Evolutionary conservation across 1,284 basidiomycete species (phyloP).

Genomic region (Trichosporon inkin): DNA sequence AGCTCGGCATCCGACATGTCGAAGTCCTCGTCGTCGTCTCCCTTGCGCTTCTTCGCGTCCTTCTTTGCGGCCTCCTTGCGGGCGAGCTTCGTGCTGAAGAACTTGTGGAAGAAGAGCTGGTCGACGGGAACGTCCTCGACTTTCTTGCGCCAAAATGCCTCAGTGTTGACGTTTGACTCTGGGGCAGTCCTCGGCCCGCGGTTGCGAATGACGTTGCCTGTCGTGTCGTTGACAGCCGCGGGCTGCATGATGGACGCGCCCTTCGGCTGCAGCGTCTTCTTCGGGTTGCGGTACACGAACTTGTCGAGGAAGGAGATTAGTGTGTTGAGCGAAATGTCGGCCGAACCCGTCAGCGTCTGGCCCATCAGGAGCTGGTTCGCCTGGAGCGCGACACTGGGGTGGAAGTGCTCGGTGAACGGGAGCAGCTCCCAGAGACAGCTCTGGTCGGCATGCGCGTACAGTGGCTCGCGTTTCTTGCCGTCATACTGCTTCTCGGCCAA

Average conservation of each 20-base stretch:
- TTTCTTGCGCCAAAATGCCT: conserved; percentile 69
- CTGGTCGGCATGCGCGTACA: conserved; percentile 74
- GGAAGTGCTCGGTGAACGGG: conserved; percentile 79
- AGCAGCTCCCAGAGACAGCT: conserved; percentile 87
- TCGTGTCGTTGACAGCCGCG: conserved; percentile 61
- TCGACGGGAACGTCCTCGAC: conserved; percentile 78
- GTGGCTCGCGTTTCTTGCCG: conserved; percentile 83
- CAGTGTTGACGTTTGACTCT: conserved; percentile 56
- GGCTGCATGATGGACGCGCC: conserved; percentile 94
- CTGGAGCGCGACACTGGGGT: conserved; percentile 84
- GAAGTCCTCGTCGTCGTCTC: conserved; percentile 27
- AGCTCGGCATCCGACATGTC: conserved; percentile 28
- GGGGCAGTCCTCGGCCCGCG: conserved; percentile 58
- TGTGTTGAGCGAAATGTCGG: conserved; percentile 89
- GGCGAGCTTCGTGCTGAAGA: conserved; percentile 56
- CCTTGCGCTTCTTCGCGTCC: conserved; percentile 49
- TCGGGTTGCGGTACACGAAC: conserved; percentile 93
- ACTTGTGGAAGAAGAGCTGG: conserved; percentile 63
- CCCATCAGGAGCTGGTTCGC: conserved; percentile 72
- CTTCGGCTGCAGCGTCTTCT: conserved; percentile 66
- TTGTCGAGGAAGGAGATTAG: conserved; percentile 86
- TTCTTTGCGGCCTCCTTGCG: conserved; percentile 55
- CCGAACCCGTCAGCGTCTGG: conserved; percentile 64
- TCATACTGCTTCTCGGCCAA: conserved; percentile 58
- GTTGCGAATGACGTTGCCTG: conserved; percentile 64